phyloP scores from a whole-genome alignment of 306 rosid species.

The Casuarina equisetifolia region DNA sequence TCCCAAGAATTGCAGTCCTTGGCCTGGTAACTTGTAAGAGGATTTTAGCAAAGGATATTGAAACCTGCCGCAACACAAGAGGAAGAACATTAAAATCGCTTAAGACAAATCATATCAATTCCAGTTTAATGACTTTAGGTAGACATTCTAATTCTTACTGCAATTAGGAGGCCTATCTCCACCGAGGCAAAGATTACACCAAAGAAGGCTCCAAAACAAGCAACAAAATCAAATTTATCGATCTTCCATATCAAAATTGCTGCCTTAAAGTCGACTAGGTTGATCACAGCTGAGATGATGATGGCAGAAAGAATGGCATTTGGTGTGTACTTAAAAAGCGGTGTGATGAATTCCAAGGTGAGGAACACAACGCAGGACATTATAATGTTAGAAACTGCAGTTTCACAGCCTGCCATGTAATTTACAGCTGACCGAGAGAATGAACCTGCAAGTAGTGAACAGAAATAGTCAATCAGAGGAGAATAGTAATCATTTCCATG shows the following conservation, averaged over 20 bases:
- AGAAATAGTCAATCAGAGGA: conserved; percentile 26
- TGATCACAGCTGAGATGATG: conserved; percentile 90
- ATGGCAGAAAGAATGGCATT: conserved; percentile 86
- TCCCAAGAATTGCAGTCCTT: conserved; percentile 81
- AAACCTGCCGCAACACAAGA: conserved; percentile 53
- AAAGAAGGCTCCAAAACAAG: conserved; percentile 96
- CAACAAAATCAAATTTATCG: conserved; percentile 86
- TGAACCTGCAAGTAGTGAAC: conserved; percentile 61
- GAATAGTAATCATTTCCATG: conserved; percentile 5
- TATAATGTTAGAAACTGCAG: conserved; percentile 86
- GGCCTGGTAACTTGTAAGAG: conserved; percentile 94
- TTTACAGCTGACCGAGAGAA: conserved; percentile 96
- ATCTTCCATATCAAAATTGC: conserved; percentile 87
- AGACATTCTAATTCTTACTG: conserved; percentile 48
- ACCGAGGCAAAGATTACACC: conserved; percentile 79
- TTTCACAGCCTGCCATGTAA: conserved; percentile 88
- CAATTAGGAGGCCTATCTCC: conserved; percentile 89
- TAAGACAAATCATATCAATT: conserved; percentile 17
- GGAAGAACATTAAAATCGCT: conserved; percentile 15
- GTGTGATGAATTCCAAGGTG: conserved; percentile 79
- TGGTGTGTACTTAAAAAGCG: conserved; percentile 92
- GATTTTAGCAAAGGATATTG: conserved; percentile 91
- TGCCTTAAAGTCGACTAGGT: conserved; percentile 75
- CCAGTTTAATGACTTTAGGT: conserved; percentile 16
- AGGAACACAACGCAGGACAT: conserved; percentile 83